A percentile compares a stretch with the other conserved stretches of the same genome.
phyloP scores from a whole-genome alignment of 2,329 filamentous ascomycete genomes.

The Nemania abortiva region DNA sequence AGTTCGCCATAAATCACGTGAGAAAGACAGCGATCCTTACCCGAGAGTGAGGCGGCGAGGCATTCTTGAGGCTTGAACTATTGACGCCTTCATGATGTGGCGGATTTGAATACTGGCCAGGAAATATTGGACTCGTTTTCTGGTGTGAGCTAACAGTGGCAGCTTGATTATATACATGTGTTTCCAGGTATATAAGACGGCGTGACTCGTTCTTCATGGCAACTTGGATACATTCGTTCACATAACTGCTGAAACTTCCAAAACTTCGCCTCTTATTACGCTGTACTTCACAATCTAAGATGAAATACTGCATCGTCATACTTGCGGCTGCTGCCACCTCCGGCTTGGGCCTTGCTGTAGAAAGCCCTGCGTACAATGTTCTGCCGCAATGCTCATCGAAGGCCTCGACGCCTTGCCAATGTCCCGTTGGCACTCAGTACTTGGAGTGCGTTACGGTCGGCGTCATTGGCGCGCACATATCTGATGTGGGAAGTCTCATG shows the following conservation, averaged over 20 bases:
- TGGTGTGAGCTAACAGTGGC: background rate
- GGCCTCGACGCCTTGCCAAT: background rate
- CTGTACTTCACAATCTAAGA: background rate
- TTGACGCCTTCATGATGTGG: background rate
- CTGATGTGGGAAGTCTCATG: background rate
- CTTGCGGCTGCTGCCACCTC: background rate
- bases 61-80: background rate
- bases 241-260: background rate
- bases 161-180: background rate
- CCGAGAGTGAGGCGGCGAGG: background rate
- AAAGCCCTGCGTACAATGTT: background rate
- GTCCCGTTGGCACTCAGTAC: slow-evolving; percentile 2
- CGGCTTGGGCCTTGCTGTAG: background rate
- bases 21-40: background rate
- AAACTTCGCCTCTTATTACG: too few species aligned
- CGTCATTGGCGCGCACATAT: background rate
- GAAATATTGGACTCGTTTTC: background rate
- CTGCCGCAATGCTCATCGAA: background rate
- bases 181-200: background rate
- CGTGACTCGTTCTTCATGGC: background rate
- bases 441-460: slow-evolving; percentile 2
- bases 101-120: background rate
- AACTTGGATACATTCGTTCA: background rate
- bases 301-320: background rate
- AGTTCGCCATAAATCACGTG: background rate